These are phyloP conservation scores for Xylaria cubensis DNA, from an alignment of 495 filamentous ascomycete genomes.

Conservation along the genomic window DNA sequence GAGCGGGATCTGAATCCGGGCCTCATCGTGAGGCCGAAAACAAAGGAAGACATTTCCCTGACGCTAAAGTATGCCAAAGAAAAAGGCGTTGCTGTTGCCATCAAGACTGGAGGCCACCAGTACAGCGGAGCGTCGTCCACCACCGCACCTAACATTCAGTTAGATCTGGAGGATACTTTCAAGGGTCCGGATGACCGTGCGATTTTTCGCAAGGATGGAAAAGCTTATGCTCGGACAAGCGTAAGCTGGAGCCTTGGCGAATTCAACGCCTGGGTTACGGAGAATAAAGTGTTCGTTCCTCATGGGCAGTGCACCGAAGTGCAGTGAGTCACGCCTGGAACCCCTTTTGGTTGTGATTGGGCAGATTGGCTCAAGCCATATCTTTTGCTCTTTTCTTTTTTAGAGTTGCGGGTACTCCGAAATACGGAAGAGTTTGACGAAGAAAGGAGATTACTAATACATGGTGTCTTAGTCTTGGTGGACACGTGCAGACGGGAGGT, in stretches of 20 bases:
- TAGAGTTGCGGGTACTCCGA: background rate
- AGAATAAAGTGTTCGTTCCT: constrained; percentile 49
- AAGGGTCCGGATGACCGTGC: constrained; percentile 35
- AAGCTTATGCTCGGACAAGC: constrained; percentile 43
- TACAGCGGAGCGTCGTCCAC: constrained; percentile 51
- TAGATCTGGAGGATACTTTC: constrained; percentile 46
- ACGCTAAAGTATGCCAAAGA: constrained; percentile 45
- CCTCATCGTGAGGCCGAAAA: constrained; percentile 45
- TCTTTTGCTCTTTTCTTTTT: background rate
- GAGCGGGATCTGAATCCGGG: constrained; percentile 45
- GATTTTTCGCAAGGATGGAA: constrained; percentile 41
- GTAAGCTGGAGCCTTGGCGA: constrained; percentile 49
- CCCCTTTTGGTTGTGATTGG: background rate
- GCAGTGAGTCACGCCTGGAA: constrained; percentile 25
- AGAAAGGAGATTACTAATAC: constrained; percentile 17
- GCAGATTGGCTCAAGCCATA: background rate
- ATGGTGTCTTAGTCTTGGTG: constrained; percentile 37
- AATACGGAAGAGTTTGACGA: background rate
- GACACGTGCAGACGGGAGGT: constrained; percentile 51
- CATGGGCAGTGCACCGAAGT: constrained; percentile 52
- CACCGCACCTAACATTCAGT: constrained; percentile 44
- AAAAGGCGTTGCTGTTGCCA: constrained; percentile 45
- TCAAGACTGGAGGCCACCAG: constrained; percentile 49
- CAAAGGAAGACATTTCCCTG: constrained; percentile 43
- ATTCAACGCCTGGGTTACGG: constrained; percentile 44